Conservation (phyloP, 2,329 filamentous ascomycete species). For the Monosporascus sp. region DNA sequence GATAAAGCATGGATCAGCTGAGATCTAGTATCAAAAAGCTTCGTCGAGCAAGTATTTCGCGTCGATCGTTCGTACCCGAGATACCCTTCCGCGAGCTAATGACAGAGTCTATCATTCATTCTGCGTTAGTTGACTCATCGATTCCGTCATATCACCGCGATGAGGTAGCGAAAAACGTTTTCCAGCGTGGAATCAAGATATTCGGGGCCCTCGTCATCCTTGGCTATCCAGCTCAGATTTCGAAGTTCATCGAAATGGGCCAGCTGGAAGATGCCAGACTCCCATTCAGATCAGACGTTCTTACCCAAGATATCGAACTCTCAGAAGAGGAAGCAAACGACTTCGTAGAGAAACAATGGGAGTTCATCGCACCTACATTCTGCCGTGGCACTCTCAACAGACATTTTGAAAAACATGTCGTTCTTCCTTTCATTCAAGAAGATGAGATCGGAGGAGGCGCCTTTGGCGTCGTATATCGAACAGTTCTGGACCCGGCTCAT, state of each 20-base stretch:
- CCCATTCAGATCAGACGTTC: neutral
- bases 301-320: conserved; percentile 1
- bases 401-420: neutral
- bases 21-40: neutral
- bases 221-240: neutral
- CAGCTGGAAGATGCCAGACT: conserved; percentile 5
- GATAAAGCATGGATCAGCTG: neutral
- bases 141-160: neutral
- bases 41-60: neutral
- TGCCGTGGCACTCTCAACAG: conserved; percentile 1
- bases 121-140: neutral
- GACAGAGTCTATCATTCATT: neutral
- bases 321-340: conserved; percentile 1
- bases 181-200: neutral
- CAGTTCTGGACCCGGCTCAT: conserved; percentile 1
- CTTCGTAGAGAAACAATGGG: conserved; percentile 5
- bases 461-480: conserved; percentile 3
- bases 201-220: conserved; percentile 2
- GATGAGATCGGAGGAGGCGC: neutral
- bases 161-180: neutral
- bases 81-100: neutral
- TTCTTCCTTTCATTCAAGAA: conserved; percentile 1
- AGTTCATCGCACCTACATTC: conserved; percentile 4
- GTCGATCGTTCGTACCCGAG: neutral
- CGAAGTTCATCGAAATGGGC: conserved; percentile 2